Percentiles rank a stretch among this genome's conserved stretches.
These are phyloP conservation scores for Platanthera zijinensis DNA, from an alignment of 106 monocot genomes.

Conservation along the genomic window DNA sequence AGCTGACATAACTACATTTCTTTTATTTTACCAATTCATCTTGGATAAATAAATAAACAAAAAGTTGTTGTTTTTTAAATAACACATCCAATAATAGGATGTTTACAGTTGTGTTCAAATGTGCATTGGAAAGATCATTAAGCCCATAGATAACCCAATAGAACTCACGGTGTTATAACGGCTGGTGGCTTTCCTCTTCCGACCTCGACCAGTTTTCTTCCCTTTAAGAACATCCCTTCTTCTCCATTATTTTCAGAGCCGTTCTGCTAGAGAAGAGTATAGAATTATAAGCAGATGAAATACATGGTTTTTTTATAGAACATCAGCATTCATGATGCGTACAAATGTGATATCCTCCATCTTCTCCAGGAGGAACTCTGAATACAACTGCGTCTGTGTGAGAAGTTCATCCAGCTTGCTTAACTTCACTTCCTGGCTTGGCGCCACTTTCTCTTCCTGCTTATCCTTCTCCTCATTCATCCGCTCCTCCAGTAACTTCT, in stretches of 20 bases:
- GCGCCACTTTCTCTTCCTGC: neutral
- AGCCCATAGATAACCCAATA: neutral
- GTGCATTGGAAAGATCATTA: too few relatives aligned
- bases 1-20: neutral
- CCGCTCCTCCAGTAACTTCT: slow-evolving; percentile 10
- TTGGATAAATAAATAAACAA: neutral
- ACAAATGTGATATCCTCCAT: slow-evolving; percentile 77
- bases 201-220: slow-evolving; percentile 47
- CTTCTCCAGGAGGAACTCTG: slow-evolving; percentile 77
- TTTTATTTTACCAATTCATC: neutral
- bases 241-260: slow-evolving; percentile 17
- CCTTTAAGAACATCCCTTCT: slow-evolving; percentile 19
- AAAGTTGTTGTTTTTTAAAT: neutral
- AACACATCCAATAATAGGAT: neutral
- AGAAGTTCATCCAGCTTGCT: slow-evolving; percentile 26
- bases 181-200: slow-evolving; percentile 58
- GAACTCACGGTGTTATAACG: slow-evolving; percentile 46
- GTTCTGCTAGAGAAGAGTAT: slow-evolving; percentile 21
- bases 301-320: neutral
- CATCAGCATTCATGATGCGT: neutral
- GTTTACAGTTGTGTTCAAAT: too few relatives aligned
- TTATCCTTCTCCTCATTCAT: slow-evolving; percentile 5
- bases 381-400: slow-evolving; percentile 30
- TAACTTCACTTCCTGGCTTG: slow-evolving; percentile 14
- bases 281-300: slow-evolving; percentile 2